Evolutionary conservation across 352 stramenopile species (phyloP).

Genomic region (Pythium guiyangense): DNA sequence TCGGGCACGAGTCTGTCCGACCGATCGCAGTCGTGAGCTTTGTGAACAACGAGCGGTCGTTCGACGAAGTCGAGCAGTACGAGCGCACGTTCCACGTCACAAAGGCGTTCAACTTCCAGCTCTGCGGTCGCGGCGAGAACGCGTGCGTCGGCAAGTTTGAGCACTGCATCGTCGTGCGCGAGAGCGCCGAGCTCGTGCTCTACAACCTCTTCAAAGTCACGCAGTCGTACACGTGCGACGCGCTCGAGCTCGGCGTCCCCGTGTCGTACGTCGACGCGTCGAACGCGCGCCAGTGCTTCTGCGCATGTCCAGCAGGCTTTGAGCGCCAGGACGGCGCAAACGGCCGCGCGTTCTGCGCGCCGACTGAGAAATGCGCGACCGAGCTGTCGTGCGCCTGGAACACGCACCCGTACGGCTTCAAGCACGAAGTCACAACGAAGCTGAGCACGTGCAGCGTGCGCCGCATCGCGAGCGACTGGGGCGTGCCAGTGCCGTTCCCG

Average conservation of each 20-base stretch:
- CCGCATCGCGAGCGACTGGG: conserved; percentile 30
- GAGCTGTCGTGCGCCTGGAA: conserved; percentile 43
- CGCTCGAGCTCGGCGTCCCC: conserved; percentile 32
- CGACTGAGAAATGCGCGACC: conserved; percentile 14
- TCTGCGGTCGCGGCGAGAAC: conserved; percentile 14
- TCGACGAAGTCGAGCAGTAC: conserved; percentile 14
- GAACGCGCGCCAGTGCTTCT: conserved; percentile 43
- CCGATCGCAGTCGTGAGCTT: conserved; percentile 15
- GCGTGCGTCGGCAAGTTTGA: conserved; percentile 17
- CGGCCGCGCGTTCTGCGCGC: conserved; percentile 18
- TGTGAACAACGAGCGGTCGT: conserved; percentile 16
- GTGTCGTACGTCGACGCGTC: conserved; percentile 36
- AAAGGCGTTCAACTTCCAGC: conserved; percentile 16
- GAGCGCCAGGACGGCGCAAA: conserved; percentile 19
- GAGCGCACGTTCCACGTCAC: conserved; percentile 11
- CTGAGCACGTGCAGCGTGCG: conserved; percentile 4
- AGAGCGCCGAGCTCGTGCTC: conserved; percentile 43
- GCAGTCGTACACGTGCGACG: conserved; percentile 28
- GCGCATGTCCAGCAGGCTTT: conserved; percentile 38
- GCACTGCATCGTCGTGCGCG: conserved; percentile 32
- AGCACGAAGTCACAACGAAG: conserved; percentile 22
- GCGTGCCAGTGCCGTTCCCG: conserved; percentile 42
- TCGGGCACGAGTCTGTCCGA: not conserved
- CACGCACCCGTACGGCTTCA: conserved; percentile 28
- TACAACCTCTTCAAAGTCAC: conserved; percentile 57